Evolutionary conservation across 2,329 filamentous ascomycete species (phyloP).

Genomic region (Trichoderma sp.): DNA sequence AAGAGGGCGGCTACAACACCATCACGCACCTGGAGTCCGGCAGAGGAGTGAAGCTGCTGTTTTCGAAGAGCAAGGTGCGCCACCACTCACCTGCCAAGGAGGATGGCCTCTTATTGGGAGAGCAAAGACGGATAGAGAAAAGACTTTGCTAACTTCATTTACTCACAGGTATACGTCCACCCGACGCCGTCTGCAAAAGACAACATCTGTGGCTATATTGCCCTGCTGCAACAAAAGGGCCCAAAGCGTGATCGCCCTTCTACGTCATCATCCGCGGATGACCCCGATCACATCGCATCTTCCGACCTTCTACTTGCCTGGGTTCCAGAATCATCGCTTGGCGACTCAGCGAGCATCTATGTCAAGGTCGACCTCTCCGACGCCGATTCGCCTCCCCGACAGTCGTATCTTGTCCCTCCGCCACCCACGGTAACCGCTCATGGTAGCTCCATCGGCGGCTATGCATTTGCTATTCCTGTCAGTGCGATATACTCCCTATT

Average conservation of each 20-base stretch:
- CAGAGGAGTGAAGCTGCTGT: conserved; percentile 88
- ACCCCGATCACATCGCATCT: conserved; percentile 54
- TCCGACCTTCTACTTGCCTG: conserved; percentile 86
- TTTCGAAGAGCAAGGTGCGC: conserved; percentile 89
- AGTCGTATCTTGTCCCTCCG: conserved; percentile 88
- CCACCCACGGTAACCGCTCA: conserved; percentile 84
- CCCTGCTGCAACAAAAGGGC: conserved; percentile 86
- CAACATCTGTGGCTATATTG: conserved; percentile 93
- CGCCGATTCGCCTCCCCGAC: conserved; percentile 76
- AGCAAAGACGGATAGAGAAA: background rate
- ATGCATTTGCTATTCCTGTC: conserved; percentile 89
- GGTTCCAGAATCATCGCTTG: conserved; percentile 87
- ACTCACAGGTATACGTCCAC: conserved; percentile 85
- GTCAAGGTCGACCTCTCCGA: conserved; percentile 93
- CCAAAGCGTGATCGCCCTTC: conserved; percentile 46
- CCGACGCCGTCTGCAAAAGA: conserved; percentile 91
- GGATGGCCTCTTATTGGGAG: background rate
- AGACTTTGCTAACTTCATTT: conserved; percentile 29
- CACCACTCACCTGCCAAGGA: background rate
- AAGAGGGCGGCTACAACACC: conserved; percentile 93
- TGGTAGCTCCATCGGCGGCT: conserved; percentile 71
- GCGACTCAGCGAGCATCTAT: conserved; percentile 84
- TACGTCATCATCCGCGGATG: conserved; percentile 37
- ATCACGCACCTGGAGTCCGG: conserved; percentile 79
- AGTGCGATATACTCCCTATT: conserved; percentile 89